Percentiles rank a stretch among this genome's conserved stretches.
Conservation (phyloP, 2,329 filamentous ascomycete species). For the Paecilomyces variotii region DNA sequence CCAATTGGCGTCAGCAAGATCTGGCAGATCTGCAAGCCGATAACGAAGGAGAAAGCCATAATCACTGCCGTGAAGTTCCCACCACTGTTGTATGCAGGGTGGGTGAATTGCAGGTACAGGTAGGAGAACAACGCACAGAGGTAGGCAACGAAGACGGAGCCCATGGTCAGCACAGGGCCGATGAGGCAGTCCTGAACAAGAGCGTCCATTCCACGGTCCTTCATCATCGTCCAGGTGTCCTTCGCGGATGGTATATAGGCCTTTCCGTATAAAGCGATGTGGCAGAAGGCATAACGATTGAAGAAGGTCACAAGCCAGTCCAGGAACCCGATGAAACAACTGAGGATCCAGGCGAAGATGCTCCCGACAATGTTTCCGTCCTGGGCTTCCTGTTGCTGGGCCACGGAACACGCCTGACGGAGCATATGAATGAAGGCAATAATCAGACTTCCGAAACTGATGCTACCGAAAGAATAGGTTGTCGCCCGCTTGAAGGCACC, state of each 20-base stretch:
- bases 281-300: slow-evolving; percentile 86
- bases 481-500: slow-evolving; percentile 74
- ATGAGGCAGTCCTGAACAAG: slow-evolving; percentile 84
- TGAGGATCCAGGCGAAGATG: slow-evolving; percentile 65
- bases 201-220: slow-evolving; percentile 82
- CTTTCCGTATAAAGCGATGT: slow-evolving; percentile 90
- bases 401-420: slow-evolving; percentile 74
- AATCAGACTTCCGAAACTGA: slow-evolving; percentile 75
- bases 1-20: slow-evolving; percentile 82
- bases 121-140: slow-evolving; percentile 74
- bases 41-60: slow-evolving; percentile 78
- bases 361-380: slow-evolving; percentile 61
- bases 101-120: slow-evolving; percentile 75
- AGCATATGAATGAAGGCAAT: slow-evolving; percentile 83
- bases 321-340: slow-evolving; percentile 67
- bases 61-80: slow-evolving; percentile 64
- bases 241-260: slow-evolving; percentile 79
- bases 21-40: slow-evolving; percentile 82
- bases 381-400: slow-evolving; percentile 54
- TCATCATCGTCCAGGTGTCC: slow-evolving; percentile 86
- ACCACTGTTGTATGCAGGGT: slow-evolving; percentile 68
- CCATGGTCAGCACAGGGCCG: slow-evolving; percentile 64
- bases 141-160: slow-evolving; percentile 75
- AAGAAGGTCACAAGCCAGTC: slow-evolving; percentile 84
- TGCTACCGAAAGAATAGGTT: slow-evolving; percentile 88